Base-by-base conservation (phyloP, 73 alveolate genomes). In the Stentor coeruleus region DNA sequence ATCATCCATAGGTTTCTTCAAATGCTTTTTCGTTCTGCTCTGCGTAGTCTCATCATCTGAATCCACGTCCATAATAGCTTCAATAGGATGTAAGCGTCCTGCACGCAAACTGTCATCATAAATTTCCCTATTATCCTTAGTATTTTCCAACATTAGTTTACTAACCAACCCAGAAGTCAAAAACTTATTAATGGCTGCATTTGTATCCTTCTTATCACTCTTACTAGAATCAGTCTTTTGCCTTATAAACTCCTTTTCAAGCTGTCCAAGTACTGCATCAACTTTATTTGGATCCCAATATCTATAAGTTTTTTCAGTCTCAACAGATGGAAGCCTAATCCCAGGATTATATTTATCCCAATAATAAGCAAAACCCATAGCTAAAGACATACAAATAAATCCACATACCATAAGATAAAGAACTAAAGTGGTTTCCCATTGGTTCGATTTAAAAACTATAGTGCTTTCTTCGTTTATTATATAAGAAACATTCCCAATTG, bases 261-360 rank as follows among this genome's bases (percentile, higher is more conserved):
- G 73, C 73, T 57, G 73, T 1, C 35, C 15, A 20, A 57, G 28
- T 20, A 57, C 73, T 20, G 73, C 73, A 20, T 57, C 73, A 20
- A 57, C 73, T 31, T 57, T 57, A n/a, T 57, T 57, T 57, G 73
- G 73, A 2, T 57, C 73, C 15, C 73, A 57, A 31, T 57, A 57
- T 57, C 73, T 57, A 2, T 20, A 57, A 31, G 73, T 20, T 57
- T 57, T 57, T 57, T 57, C 73, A 31, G 73, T 57, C 28, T 57
- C 73, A 20, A 57, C 73, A 20, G 73, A 57, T 20, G 73, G 73
- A 57, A 57, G 15, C 28, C 35, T 20, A 20, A 57, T 20, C 35
- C 73, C 73, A 57, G 73, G 73, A 31, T 57, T 57, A 31, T 20
- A 57, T 20, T 57, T 57, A 31, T 57, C 73, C 73, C 73, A 57